Percentiles rank a stretch among this genome's conserved stretches.
Conservation (phyloP, 768 basidiomycete genomes). For the Wakefieldia striispora region DNA sequence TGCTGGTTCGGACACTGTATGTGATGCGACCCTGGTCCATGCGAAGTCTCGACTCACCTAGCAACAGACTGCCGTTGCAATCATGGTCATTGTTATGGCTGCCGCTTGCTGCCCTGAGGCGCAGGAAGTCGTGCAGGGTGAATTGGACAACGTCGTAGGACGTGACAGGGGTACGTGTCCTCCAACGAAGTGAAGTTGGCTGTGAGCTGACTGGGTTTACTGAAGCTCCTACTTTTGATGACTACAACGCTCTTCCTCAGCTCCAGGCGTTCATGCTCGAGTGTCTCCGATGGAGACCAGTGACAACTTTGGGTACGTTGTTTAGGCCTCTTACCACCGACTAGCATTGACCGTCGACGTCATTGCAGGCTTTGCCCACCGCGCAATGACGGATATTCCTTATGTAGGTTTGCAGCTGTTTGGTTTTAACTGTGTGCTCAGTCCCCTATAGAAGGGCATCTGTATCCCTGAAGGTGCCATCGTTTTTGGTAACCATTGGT, state of each 20-base stretch:
- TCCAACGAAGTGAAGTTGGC: background rate
- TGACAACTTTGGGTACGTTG: slow-evolving; percentile 30
- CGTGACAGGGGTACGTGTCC: slow-evolving; percentile 30
- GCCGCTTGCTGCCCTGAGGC: slow-evolving; percentile 54
- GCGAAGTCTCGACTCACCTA: background rate
- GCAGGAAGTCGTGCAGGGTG: slow-evolving; percentile 49
- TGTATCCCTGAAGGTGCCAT: slow-evolving; percentile 37
- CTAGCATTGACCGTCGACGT: background rate
- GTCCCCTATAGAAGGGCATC: slow-evolving; percentile 27
- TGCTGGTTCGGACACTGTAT: slow-evolving; percentile 59
- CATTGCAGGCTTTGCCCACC: slow-evolving; percentile 55
- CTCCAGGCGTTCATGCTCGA: slow-evolving; percentile 38
- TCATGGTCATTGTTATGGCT: slow-evolving; percentile 56
- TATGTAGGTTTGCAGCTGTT: slow-evolving; percentile 41
- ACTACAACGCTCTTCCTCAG: slow-evolving; percentile 35
- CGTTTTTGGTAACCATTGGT: slow-evolving; percentile 39
- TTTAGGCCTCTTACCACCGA: background rate
- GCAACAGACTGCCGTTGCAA: slow-evolving; percentile 50
- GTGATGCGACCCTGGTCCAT: slow-evolving; percentile 4
- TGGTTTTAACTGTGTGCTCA: background rate
- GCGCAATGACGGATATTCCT: slow-evolving; percentile 59
- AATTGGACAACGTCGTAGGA: slow-evolving; percentile 54
- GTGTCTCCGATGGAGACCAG: slow-evolving; percentile 41
- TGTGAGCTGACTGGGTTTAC: background rate
- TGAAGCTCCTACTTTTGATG: slow-evolving; percentile 42